Percentiles rank a stretch among this genome's conserved stretches.
These are phyloP conservation scores for Fusarium sp. DNA, from an alignment of 2,329 filamentous ascomycete genomes.

Conservation along the genomic window DNA sequence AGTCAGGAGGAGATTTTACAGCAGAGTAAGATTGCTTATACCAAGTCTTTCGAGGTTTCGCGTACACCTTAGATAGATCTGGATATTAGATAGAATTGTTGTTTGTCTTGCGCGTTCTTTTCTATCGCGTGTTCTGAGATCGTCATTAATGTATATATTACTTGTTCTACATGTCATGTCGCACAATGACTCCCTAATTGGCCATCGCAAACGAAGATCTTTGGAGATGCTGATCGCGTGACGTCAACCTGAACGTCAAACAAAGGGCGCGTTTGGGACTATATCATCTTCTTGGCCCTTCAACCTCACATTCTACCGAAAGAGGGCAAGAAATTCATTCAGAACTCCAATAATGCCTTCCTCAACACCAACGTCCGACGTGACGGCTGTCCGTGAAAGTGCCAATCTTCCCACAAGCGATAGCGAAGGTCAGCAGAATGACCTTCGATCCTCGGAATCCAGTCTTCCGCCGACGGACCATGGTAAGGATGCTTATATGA, in stretches of 20 bases:
- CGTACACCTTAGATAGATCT: background rate
- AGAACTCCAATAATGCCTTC: background rate
- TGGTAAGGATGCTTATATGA: conserved; percentile 46
- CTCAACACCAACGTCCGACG: background rate
- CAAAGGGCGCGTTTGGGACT: conserved; percentile 7
- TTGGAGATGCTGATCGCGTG: no score
- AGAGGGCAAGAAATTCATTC: background rate
- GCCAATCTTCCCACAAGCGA: background rate
- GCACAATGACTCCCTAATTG: rapidly evolving
- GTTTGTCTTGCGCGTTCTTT: background rate
- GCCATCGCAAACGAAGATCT: background rate
- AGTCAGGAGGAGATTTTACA: conserved; percentile 30
- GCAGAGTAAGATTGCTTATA: conserved; percentile 11
- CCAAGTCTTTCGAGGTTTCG: conserved; percentile 16
- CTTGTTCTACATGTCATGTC: background rate
- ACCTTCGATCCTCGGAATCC: background rate
- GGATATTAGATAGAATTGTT: background rate
- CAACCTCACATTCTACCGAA: background rate
- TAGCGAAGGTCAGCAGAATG: background rate
- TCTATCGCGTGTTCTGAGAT: rapidly evolving
- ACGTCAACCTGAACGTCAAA: conserved; percentile 23
- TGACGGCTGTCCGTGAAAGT: background rate
- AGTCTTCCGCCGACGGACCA: conserved; percentile 46
- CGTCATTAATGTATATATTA: background rate
- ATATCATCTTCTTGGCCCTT: background rate